These are phyloP conservation scores for Saturnispora serradocipensis DNA, from an alignment of 805 yeast genomes.

Conservation along the genomic window DNA sequence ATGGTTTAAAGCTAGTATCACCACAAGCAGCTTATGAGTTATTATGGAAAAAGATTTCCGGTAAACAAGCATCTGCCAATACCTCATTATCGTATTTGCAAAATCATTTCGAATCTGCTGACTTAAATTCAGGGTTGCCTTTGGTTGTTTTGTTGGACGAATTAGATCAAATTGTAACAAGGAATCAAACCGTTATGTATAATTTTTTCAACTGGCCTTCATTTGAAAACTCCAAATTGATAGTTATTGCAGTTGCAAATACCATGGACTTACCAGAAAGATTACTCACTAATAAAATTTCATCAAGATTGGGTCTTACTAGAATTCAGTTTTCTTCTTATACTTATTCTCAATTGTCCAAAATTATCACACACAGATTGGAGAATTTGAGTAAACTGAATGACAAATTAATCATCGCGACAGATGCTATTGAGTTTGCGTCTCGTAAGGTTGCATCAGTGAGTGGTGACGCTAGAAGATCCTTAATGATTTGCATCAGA, in stretches of 20 bases:
- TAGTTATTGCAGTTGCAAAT: slow-evolving; percentile 90
- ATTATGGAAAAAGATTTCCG: slow-evolving; percentile 69
- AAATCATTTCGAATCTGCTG: slow-evolving; percentile 42
- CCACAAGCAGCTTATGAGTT: slow-evolving; percentile 78
- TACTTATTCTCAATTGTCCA: slow-evolving; percentile 64
- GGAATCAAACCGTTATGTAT: slow-evolving; percentile 79
- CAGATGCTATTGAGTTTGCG: slow-evolving; percentile 84
- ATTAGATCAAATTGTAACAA: slow-evolving; percentile 81
- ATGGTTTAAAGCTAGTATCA: slow-evolving; percentile 75
- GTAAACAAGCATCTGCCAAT: slow-evolving; percentile 46
- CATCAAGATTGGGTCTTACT: slow-evolving; percentile 82
- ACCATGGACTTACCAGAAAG: slow-evolving; percentile 97
- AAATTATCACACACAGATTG: slow-evolving; percentile 65
- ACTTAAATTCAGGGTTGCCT: slow-evolving; percentile 34
- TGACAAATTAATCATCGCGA: slow-evolving; percentile 38
- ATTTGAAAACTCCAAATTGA: slow-evolving; percentile 62
- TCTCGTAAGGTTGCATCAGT: slow-evolving; percentile 92
- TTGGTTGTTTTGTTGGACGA: slow-evolving; percentile 82
- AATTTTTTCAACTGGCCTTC: slow-evolving; percentile 98
- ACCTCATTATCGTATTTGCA: slow-evolving; percentile 65
- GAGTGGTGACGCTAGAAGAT: slow-evolving; percentile 95
- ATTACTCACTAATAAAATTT: slow-evolving; percentile 73
- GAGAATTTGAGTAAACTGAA: slow-evolving; percentile 35
- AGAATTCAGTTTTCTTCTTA: slow-evolving; percentile 87
- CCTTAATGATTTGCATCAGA: slow-evolving; percentile 75